Evolutionary conservation across 768 basidiomycete genomes (phyloP).

Genomic region (Gelatoporia subvermispora): DNA sequence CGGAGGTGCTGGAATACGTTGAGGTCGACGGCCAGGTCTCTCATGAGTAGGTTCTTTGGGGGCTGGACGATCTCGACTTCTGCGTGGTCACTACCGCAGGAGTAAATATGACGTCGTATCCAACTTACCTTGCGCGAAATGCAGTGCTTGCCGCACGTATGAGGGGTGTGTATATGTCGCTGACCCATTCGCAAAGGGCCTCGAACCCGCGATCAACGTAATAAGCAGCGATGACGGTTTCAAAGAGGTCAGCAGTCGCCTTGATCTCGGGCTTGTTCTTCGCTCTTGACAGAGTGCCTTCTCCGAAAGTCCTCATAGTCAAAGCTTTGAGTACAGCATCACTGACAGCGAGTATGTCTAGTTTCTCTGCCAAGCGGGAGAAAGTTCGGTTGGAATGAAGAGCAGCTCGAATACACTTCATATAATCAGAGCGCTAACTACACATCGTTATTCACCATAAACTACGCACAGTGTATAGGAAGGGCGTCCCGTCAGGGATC

Average conservation of each 20-base stretch:
- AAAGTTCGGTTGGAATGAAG: conserved; percentile 25
- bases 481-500: conserved; percentile 19
- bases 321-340: conserved; percentile 16
- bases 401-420: conserved; percentile 17
- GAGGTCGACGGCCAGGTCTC: too few relatives aligned
- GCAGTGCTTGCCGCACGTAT: conserved; percentile 27
- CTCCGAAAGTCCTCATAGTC: conserved; percentile 20
- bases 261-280: conserved; percentile 24
- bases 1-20: too few relatives aligned
- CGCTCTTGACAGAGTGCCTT: conserved; percentile 8
- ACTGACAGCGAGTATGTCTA: conserved; percentile 25
- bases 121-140: conserved; percentile 3
- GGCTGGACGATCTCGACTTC: too few relatives aligned
- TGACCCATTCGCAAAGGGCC: conserved; percentile 34
- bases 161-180: conserved; percentile 34
- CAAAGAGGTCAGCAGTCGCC: conserved; percentile 42
- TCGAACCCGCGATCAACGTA: conserved; percentile 35
- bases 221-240: conserved; percentile 41
- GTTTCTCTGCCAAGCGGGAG: conserved; percentile 25
- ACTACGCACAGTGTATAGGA: conserved; percentile 23
- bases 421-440: conserved; percentile 34
- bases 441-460: conserved; percentile 17
- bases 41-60: too few relatives aligned
- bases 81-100: too few relatives aligned
- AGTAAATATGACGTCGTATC: too few relatives aligned